Conservation (phyloP, 345 rosid species). For the Acer campestre region DNA sequence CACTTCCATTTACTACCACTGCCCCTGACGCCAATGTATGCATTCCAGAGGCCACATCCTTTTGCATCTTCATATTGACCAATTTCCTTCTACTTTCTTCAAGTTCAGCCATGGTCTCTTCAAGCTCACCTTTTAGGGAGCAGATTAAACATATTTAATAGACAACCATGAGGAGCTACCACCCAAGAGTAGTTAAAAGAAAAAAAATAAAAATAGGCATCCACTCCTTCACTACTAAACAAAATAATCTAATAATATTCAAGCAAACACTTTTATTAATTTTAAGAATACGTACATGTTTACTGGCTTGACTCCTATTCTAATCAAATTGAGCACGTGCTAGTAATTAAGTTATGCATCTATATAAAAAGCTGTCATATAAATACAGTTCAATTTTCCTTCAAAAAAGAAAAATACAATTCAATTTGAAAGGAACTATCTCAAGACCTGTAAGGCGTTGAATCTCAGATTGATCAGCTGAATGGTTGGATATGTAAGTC, state of each 20-base stretch:
- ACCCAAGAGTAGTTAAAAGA: background rate
- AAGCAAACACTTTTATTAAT: background rate
- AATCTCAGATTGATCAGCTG: conserved; percentile 70
- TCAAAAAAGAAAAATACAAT: background rate
- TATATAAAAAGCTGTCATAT: background rate
- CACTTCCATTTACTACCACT: conserved; percentile 63
- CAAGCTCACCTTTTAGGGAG: conserved; percentile 69
- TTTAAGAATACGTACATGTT: background rate
- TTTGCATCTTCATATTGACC: conserved; percentile 78
- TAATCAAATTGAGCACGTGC: background rate
- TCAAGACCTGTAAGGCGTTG: conserved; percentile 70
- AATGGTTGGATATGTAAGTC: conserved; percentile 47
- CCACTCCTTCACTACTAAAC: background rate
- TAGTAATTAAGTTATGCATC: conserved; percentile 13
- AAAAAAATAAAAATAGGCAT: background rate
- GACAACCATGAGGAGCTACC: conserved; percentile 19
- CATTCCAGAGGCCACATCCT: conserved; percentile 66
- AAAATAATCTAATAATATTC: background rate
- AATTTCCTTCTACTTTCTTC: conserved; percentile 93
- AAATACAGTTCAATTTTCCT: background rate
- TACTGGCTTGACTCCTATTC: background rate
- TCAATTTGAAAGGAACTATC: conserved; percentile 8
- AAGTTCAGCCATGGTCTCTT: conserved; percentile 82
- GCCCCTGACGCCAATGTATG: conserved; percentile 51
- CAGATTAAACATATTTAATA: conserved; percentile 22